Conservation (phyloP, 805 yeast species). For the Metschnikowia colocasiae region DNA sequence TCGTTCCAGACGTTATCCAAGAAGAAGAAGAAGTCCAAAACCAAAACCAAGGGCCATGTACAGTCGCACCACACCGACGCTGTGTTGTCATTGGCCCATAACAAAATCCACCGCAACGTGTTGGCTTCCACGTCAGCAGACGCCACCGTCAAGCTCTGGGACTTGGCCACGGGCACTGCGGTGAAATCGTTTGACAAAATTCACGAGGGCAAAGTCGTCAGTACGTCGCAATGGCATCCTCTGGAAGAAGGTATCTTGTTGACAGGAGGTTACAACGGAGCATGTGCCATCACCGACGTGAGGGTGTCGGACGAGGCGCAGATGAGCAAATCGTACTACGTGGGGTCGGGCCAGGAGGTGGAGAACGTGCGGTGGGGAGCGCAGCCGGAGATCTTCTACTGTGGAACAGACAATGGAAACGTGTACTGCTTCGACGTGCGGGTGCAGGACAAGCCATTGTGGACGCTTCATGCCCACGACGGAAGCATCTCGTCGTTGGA, state of each 20-base stretch:
- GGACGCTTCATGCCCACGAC: conserved; percentile 98
- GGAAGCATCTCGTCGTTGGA: conserved; percentile 84
- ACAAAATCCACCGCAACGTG: conserved; percentile 73
- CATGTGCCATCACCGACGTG: conserved; percentile 78
- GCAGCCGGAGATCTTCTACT: conserved; percentile 54
- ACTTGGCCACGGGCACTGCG: conserved; percentile 67
- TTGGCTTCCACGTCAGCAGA: conserved; percentile 96
- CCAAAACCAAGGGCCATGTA: conserved; percentile 48
- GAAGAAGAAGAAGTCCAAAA: conserved; percentile 48
- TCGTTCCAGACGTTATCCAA: conserved; percentile 38
- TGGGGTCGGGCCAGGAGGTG: conserved; percentile 70
- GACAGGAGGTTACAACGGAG: conserved; percentile 92
- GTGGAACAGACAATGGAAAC: conserved; percentile 89
- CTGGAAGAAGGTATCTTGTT: conserved; percentile 63
- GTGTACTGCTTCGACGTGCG: conserved; percentile 87
- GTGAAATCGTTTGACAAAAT: conserved; percentile 70
- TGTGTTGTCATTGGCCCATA: conserved; percentile 80
- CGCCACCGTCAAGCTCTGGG: conserved; percentile 93
- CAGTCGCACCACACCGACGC: conserved; percentile 91
- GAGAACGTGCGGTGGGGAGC: conserved; percentile 77
- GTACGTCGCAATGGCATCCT: conserved; percentile 83
- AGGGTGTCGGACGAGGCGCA: conserved; percentile 60
- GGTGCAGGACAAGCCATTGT: conserved; percentile 61
- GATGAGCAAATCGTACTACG: conserved; percentile 63
- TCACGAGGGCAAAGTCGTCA: conserved; percentile 78